These are phyloP conservation scores for Naumovozyma baii DNA, from an alignment of 805 yeast genomes.

Conservation along the genomic window DNA sequence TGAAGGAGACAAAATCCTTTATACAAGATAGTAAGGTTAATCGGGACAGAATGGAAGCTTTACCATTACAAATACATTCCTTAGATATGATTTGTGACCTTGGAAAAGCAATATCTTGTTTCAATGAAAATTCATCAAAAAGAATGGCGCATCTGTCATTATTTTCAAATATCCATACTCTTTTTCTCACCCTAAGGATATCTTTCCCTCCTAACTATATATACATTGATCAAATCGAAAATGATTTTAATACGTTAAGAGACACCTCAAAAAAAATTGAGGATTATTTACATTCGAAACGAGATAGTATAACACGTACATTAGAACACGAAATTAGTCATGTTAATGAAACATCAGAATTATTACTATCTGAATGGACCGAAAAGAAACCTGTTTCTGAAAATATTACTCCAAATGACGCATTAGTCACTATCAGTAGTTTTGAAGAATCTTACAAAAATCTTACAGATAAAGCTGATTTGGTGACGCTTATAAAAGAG, in stretches of 20 bases:
- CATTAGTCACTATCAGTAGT: slow-evolving; percentile 33
- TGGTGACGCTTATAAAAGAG: neutral
- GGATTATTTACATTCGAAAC: slow-evolving; percentile 33
- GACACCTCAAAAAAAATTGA: slow-evolving; percentile 33
- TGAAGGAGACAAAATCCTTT: neutral
- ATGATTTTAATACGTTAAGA: slow-evolving; percentile 35
- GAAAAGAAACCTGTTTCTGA: slow-evolving; percentile 39
- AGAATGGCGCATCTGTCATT: slow-evolving; percentile 17
- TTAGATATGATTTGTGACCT: slow-evolving; percentile 32
- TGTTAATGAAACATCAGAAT: slow-evolving; percentile 27
- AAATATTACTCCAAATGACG: slow-evolving; percentile 34
- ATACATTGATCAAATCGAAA: slow-evolving; percentile 52
- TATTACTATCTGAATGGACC: slow-evolving; percentile 40
- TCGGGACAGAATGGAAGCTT: slow-evolving; percentile 7
- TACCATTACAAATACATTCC: slow-evolving; percentile 31
- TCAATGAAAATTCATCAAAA: slow-evolving; percentile 13
- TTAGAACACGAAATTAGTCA: slow-evolving; percentile 34
- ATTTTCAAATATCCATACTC: slow-evolving; percentile 24
- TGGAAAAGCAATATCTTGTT: slow-evolving; percentile 32
- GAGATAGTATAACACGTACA: slow-evolving; percentile 34
- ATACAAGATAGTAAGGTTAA: neutral
- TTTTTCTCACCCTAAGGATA: slow-evolving; percentile 32
- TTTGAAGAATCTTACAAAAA: slow-evolving; percentile 19
- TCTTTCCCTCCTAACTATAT: slow-evolving; percentile 47
- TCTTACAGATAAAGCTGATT: slow-evolving; percentile 17